Evolutionary conservation across 805 yeast genomes (phyloP), one percentile per base, ranked within the genome.

Genomic region (Ogataea naganishii): DNA sequence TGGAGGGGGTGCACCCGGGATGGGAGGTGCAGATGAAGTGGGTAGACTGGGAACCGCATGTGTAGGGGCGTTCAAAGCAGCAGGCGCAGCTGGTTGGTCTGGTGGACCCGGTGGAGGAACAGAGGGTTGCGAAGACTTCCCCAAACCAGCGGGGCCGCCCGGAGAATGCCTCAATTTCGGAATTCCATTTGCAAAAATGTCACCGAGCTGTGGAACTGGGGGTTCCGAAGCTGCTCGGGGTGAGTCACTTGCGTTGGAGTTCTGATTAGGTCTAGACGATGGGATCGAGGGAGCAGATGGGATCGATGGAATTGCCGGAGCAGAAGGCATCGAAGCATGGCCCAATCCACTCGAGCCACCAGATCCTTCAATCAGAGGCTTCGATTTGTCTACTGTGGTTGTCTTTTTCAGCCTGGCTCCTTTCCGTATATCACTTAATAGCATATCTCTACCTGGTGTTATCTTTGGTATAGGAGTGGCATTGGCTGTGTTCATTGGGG

Each of bases 351-450:
- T 18, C 3, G 50, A 34, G 31, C 38, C 7, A 23, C 45, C 32
- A 20, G 53, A 39, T 27, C 71, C 64, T 16, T 66, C 64, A 19
- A 72, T 51, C 37, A 39, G 29, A 3, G 88, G 84, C 1, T 68
- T 72, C 34, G 81, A 72, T 58, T 95, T 57, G 62, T 72, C 77
- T 56, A 69, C 58, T 38, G 96, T 70, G 38, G 53, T 59, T 1
- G 83, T 73, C 38, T 79, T 75, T 46, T 75, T 78, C 33, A 80
- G 60, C 26, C 44, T 53, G 30, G 49, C 57, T 14, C 88, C 89
- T 38, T 81, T 80, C 45, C 85, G 72, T 40, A 89, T 89, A 50
- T 83, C 94, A 18, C 92, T 84, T 16, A 89, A 62, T 30, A 89
- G 49, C 2, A 78, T 76, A 38, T 67, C 67, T 49, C 75, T 54